Evolutionary conservation across 2,329 filamentous ascomycete species (phyloP).

Genomic region (Cryphonectria radicalis): DNA sequence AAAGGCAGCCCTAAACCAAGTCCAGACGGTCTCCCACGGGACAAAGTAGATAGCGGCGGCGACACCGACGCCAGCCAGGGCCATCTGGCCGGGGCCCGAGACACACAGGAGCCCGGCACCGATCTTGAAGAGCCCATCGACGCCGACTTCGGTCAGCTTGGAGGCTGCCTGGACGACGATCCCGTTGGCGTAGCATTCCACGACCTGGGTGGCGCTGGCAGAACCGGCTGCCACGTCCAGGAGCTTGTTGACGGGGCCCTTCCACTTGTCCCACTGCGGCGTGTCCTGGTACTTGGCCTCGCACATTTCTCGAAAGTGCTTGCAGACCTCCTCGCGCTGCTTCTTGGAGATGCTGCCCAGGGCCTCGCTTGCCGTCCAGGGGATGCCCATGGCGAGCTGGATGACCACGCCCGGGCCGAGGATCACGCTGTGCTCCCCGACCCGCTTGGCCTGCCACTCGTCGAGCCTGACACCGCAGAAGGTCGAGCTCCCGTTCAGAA

Average conservation of each 20-base stretch:
- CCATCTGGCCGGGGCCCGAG: conserved; percentile 25
- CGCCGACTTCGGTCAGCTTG: conserved; percentile 21
- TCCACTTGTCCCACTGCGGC: conserved; percentile 29
- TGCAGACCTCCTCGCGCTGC: conserved; percentile 26
- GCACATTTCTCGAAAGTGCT: conserved; percentile 29
- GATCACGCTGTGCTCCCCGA: conserved; percentile 29
- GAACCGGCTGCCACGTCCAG: conserved; percentile 27
- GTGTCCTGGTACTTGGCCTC: conserved; percentile 28
- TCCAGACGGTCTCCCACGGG: conserved; percentile 28
- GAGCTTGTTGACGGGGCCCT: conserved; percentile 28
- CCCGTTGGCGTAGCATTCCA: conserved; percentile 29
- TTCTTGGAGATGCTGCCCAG: conserved; percentile 28
- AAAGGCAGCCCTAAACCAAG: conserved; percentile 26
- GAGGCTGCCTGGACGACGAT: conserved; percentile 28
- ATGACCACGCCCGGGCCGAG: conserved; percentile 28
- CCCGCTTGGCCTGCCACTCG: conserved; percentile 28
- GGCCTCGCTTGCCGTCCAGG: conserved; percentile 28
- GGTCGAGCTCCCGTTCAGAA: conserved; percentile 26
- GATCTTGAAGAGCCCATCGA: conserved; percentile 24
- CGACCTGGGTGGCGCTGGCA: conserved; percentile 23
- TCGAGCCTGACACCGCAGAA: conserved; percentile 27
- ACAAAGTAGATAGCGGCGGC: conserved; percentile 27
- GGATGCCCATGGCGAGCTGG: conserved; percentile 28
- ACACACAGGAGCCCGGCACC: conserved; percentile 26
- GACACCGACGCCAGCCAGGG: conserved; percentile 20